Percentiles rank a stretch among this genome's conserved stretches.
phyloP scores from a whole-genome alignment of 495 filamentous ascomycete species.

The Penicillium coffeae region DNA sequence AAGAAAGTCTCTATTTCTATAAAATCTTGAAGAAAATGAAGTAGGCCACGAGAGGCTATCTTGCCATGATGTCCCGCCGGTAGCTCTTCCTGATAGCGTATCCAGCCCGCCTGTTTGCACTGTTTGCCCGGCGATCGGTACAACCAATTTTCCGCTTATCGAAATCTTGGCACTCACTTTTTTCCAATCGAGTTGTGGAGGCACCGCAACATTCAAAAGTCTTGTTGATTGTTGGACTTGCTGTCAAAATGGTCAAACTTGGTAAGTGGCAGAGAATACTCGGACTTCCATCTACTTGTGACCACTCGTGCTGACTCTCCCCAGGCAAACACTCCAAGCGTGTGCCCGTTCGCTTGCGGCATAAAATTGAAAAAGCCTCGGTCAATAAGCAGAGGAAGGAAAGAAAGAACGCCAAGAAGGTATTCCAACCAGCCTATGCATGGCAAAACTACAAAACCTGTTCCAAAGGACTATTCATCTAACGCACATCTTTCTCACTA shows the following conservation, averaged over 20 bases:
- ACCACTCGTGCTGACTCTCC: constrained; percentile 10
- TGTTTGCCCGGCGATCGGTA: constrained; percentile 37
- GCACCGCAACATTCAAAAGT: constrained; percentile 2
- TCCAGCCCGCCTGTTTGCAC: constrained; percentile 12
- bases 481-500: no score
- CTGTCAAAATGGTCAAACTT: constrained; percentile 47
- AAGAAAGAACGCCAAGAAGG: constrained; percentile 82
- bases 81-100: constrained; percentile 11
- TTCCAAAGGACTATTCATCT: no score
- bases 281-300: not conserved
- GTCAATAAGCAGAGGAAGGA: constrained; percentile 86
- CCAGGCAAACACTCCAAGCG: constrained; percentile 93
- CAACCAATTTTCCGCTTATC: constrained; percentile 40
- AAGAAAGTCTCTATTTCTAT: not conserved
- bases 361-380: constrained; percentile 94
- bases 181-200: constrained; percentile 18
- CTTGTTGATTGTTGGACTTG: constrained; percentile 1
- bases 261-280: constrained; percentile 30
- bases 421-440: constrained; percentile 14
- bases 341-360: constrained; percentile 76
- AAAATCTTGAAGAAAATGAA: constrained; percentile 9
- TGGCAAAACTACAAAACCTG: no score
- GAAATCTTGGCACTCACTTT: constrained; percentile 40
- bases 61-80: constrained; percentile 1
- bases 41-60: not conserved